Conservation (phyloP, 2,329 filamentous ascomycete species). For the Fusarium denticulatum region DNA sequence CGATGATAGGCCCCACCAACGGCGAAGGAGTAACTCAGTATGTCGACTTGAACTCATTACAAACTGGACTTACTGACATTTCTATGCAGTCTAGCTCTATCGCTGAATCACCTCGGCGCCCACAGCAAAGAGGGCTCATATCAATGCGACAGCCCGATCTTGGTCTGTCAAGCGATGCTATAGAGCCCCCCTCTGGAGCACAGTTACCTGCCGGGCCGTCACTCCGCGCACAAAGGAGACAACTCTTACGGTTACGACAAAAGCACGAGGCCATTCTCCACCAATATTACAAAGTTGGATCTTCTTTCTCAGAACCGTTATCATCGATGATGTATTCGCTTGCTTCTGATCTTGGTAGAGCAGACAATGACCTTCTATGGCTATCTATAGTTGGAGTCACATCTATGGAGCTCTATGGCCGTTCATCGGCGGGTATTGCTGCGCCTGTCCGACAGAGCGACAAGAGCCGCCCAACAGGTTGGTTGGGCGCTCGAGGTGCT, state of each 20-base stretch:
- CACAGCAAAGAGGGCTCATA: slow-evolving; percentile 68
- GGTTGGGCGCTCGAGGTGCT: slow-evolving; percentile 84
- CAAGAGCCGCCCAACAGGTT: slow-evolving; percentile 70
- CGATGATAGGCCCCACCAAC: slow-evolving; percentile 79
- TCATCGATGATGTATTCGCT: slow-evolving; percentile 95
- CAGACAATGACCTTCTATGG: slow-evolving; percentile 97
- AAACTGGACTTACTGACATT: slow-evolving; percentile 26
- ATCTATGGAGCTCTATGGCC: slow-evolving; percentile 91
- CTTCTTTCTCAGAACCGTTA: slow-evolving; percentile 93
- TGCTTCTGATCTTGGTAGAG: slow-evolving; percentile 91
- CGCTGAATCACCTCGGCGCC: slow-evolving; percentile 69
- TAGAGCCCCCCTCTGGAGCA: slow-evolving; percentile 66
- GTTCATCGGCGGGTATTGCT: slow-evolving; percentile 82
- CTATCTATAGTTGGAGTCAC: slow-evolving; percentile 92
- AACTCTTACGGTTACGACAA: slow-evolving; percentile 77
- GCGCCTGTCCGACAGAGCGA: slow-evolving; percentile 66
- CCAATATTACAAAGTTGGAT: slow-evolving; percentile 85
- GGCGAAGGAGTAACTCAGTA: slow-evolving; percentile 89
- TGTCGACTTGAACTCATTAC: slow-evolving; percentile 39
- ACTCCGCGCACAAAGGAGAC: slow-evolving; percentile 75
- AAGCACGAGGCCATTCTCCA: slow-evolving; percentile 81
- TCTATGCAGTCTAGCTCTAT: slow-evolving; percentile 69
- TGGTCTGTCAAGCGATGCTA: slow-evolving; percentile 59
- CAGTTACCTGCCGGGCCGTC: slow-evolving; percentile 72
- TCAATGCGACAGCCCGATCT: slow-evolving; percentile 61